A percentile compares a stretch with the other conserved stretches of the same genome.
phyloP scores from a whole-genome alignment of 2,329 filamentous ascomycete species.

The Diaporthe australafricana region DNA sequence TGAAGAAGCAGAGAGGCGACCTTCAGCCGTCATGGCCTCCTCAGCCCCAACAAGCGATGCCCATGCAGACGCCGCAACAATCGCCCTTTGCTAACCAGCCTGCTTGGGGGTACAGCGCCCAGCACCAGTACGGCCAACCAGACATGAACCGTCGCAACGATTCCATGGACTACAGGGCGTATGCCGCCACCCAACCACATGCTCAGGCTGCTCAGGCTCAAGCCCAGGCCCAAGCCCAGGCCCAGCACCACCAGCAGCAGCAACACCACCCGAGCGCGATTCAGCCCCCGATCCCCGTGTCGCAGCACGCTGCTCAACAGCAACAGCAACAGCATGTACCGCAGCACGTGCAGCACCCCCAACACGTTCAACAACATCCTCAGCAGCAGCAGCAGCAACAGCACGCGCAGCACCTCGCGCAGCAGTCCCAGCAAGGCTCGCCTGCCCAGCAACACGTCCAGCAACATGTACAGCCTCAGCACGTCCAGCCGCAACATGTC shows the following conservation, averaged over 20 bases:
- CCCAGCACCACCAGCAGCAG: conserved; percentile 42
- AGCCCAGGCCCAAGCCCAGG: conserved; percentile 25
- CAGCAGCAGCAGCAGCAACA: conserved; percentile 46
- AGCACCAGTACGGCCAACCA: conserved; percentile 60
- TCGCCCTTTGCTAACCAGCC: conserved; percentile 50
- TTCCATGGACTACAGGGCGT: conserved; percentile 43
- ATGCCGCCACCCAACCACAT: conserved; percentile 36
- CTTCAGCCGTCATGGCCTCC: conserved; percentile 45
- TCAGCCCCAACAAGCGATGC: conserved; percentile 44
- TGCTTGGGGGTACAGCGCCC: conserved; percentile 51
- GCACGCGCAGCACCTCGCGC: conserved; percentile 43
- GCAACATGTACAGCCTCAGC: conserved; percentile 50
- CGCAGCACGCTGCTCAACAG: conserved; percentile 36
- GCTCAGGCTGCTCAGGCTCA: conserved; percentile 30
- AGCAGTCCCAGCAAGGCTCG: conserved; percentile 38
- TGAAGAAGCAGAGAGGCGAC: conserved; percentile 41
- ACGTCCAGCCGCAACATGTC: conserved; percentile 50
- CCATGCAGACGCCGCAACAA: conserved; percentile 43
- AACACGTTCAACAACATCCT: conserved; percentile 41
- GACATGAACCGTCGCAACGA: conserved; percentile 56
- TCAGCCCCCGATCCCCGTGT: conserved; percentile 38
- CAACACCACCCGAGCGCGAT: conserved; percentile 40
- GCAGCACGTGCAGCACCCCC: conserved; percentile 33
- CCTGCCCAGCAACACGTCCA: conserved; percentile 44
- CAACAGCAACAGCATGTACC: conserved; percentile 36